These are phyloP conservation scores for Staphylotrichum longicolle DNA, from an alignment of 495 filamentous ascomycete genomes.

Conservation along the genomic window DNA sequence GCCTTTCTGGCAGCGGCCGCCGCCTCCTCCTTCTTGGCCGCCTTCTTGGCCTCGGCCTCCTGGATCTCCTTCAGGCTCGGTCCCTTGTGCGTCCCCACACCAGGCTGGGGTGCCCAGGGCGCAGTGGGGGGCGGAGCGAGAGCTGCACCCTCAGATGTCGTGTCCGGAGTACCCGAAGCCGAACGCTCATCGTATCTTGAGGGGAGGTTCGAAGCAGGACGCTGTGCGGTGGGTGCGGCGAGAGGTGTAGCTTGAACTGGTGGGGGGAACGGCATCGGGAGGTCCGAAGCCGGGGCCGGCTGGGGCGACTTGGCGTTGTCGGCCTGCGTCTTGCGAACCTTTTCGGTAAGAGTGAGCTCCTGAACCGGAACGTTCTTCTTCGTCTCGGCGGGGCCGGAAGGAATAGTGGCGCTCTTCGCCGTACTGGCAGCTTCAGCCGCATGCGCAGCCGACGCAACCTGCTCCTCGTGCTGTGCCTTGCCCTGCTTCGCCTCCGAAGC, in stretches of 20 bases:
- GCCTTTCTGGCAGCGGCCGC: conserved; percentile 78
- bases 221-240: conserved; percentile 81
- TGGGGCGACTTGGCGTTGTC: conserved; percentile 60
- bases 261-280: conserved; percentile 71
- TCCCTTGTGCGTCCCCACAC: conserved; percentile 70
- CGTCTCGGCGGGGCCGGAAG: conserved; percentile 6
- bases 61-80: conserved; percentile 97
- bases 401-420: conserved; percentile 6
- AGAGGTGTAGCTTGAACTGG: conserved; percentile 72
- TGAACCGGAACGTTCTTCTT: conserved; percentile 20
- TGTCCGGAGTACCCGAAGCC: conserved; percentile 68
- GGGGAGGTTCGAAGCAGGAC: conserved; percentile 77
- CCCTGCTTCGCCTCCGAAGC: conserved; percentile 21
- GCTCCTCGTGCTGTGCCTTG: conserved; percentile 15
- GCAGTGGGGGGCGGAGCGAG: conserved; percentile 66
- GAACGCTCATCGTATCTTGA: conserved; percentile 72
- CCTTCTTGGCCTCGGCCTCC: conserved; percentile 88
- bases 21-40: conserved; percentile 83
- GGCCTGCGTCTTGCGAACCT: conserved; percentile 74
- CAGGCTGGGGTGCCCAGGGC: conserved; percentile 87
- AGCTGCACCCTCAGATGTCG: conserved; percentile 38
- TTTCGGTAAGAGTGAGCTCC: conserved; percentile 73
- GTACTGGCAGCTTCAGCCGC: conserved; percentile 1
- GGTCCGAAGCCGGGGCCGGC: conserved; percentile 52
- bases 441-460: neutral